Conservation (phyloP, 1,284 basidiomycete genomes). For the Paramarasmius palmivorus region DNA sequence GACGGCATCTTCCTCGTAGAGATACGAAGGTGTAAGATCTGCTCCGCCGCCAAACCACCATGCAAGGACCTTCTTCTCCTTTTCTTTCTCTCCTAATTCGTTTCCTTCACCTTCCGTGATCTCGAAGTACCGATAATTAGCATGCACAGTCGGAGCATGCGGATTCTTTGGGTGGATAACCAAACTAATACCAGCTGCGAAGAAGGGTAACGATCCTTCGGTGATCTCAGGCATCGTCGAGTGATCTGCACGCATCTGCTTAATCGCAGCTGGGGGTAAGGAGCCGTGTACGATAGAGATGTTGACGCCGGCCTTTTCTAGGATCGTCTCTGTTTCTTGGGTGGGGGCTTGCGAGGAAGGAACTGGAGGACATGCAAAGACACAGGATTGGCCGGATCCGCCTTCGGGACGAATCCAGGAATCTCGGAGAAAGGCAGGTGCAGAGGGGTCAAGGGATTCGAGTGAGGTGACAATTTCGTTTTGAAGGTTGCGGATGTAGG, state of each 20-base stretch:
- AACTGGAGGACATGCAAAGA: conserved; percentile 70
- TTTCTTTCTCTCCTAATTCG: conserved; percentile 37
- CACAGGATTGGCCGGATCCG: conserved; percentile 87
- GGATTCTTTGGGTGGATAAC: conserved; percentile 96
- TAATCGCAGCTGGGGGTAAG: conserved; percentile 86
- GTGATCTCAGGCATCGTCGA: conserved; percentile 68
- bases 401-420: conserved; percentile 85
- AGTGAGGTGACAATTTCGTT: conserved; percentile 80
- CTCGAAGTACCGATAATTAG: conserved; percentile 99
- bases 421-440: conserved; percentile 83
- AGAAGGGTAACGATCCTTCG: conserved; percentile 79
- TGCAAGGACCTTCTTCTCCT: conserved; percentile 60
- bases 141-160: conserved; percentile 89
- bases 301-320: conserved; percentile 98
- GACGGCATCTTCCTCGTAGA: conserved; percentile 83
- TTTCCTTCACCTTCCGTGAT: conserved; percentile 54
- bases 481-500: conserved; percentile 82
- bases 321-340: conserved; percentile 53
- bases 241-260: conserved; percentile 95
- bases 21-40: conserved; percentile 93
- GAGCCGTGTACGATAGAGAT: conserved; percentile 90
- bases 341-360: conserved; percentile 24
- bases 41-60: conserved; percentile 99
- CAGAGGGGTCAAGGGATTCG: conserved; percentile 76
- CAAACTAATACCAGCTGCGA: conserved; percentile 89